Evolutionary conservation across 148 eudicot genomes (phyloP).

Genomic region (Rhododendron ferrugineum): DNA sequence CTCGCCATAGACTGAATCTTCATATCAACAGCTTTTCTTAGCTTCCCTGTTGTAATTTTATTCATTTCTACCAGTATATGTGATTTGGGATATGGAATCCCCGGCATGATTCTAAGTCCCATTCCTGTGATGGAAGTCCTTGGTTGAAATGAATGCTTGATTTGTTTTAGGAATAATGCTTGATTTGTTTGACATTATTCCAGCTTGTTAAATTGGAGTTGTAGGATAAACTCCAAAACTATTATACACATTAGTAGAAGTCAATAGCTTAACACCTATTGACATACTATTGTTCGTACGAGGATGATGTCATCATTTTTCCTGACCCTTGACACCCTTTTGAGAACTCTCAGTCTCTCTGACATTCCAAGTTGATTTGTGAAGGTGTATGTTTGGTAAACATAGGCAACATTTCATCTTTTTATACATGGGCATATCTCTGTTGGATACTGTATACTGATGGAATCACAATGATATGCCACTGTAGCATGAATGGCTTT

Average conservation of each 20-base stretch:
- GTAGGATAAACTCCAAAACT: neutral
- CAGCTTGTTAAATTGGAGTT: neutral
- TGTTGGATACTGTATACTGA: neutral
- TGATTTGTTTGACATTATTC: neutral
- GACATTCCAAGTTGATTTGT: neutral
- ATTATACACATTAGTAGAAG: neutral
- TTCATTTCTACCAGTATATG: neutral
- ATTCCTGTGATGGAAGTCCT: neutral
- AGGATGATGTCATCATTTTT: neutral
- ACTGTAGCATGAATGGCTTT: neutral
- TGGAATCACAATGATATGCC: neutral
- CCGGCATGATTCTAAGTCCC: neutral
- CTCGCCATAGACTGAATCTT: neutral
- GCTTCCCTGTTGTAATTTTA: neutral
- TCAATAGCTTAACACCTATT: constrained; percentile 1
- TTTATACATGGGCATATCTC: neutral
- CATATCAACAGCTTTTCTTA: neutral
- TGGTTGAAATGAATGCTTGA: neutral
- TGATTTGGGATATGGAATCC: neutral
- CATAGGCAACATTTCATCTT: neutral
- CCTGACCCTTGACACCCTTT: neutral
- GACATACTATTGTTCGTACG: neutral
- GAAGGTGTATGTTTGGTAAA: neutral
- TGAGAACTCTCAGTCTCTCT: neutral
- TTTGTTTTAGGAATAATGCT: neutral